Percentiles rank a stretch among this genome's conserved stretches.
Conservation (phyloP, 2,329 filamentous ascomycete species). For the Fonsecaea erecta region DNA sequence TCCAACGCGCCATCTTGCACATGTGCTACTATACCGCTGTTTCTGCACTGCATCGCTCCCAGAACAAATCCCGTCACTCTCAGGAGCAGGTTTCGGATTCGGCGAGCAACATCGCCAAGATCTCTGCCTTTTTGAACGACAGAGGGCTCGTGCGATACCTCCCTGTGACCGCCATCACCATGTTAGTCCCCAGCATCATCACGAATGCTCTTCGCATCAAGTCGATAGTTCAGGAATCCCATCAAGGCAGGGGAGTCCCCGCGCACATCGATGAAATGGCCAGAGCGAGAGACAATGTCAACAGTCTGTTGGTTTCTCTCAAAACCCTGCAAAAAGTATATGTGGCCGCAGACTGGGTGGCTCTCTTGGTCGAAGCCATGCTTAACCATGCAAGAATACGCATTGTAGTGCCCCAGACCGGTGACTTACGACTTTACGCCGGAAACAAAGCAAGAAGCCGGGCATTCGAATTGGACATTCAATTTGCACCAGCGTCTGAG, state of each 20-base stretch:
- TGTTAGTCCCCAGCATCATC: slow-evolving; percentile 19
- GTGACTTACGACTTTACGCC: not conserved
- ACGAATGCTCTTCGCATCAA: slow-evolving; percentile 9
- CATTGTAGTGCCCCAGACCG: not conserved
- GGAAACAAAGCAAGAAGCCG: not conserved
- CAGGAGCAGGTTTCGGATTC: slow-evolving; percentile 4
- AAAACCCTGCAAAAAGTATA: not conserved
- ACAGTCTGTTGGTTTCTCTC: slow-evolving; percentile 3
- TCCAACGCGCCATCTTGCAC: slow-evolving; percentile 17
- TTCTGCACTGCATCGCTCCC: slow-evolving; percentile 17
- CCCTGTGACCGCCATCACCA: slow-evolving; percentile 14
- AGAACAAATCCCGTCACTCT: not conserved
- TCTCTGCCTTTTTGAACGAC: slow-evolving; percentile 11
- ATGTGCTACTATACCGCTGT: slow-evolving; percentile 14
- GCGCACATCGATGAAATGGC: not conserved
- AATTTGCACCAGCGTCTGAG: not conserved
- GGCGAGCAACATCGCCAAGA: slow-evolving; percentile 6
- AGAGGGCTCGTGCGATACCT: slow-evolving; percentile 17
- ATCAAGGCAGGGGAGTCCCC: not conserved
- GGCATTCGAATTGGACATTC: not conserved
- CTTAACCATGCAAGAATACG: not conserved
- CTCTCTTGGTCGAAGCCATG: slow-evolving; percentile 1
- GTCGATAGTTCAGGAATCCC: not conserved
- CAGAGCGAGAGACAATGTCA: slow-evolving; percentile 12
- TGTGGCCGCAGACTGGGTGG: slow-evolving; percentile 10